Base-by-base conservation (phyloP, 306 rosid species). In the Abrus pulchellus region DNA sequence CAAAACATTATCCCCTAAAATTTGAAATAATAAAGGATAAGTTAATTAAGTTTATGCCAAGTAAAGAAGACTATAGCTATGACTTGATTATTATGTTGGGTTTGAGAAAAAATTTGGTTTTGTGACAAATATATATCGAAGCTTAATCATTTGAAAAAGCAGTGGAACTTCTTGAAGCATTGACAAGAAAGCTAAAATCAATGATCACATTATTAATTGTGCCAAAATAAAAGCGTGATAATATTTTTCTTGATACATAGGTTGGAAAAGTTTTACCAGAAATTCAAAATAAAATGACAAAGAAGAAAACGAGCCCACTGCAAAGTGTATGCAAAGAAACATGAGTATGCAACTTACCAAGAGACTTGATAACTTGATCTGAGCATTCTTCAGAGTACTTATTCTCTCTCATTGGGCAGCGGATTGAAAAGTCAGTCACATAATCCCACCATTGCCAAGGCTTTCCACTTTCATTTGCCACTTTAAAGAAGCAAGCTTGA, bases 381-480 rank as follows among this genome's bases (percentile, higher is more conserved):
- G 99, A 90, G 86, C 99, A 95, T 5, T 91, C 97, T 74, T 84
- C 88, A 1, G 49, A 82, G 80, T 90, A 95, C 83, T 77, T 93
- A 30, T 90, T 82, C 72, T 82, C 86, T 82, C 90, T 93, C 99
- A 95, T 95, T 20, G 99, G 98, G 77, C 99, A 95, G 8, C 99
- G 98, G 55, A 95, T 91, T 20, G 97, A 83, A 69, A 95, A 95
- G 83, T 95, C 99, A 2, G 97, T 90, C 62, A 89, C 96, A 72
- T 93, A 95, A 86, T 93, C 97, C 99, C 99, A 95, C 99, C 99
- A 95, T 75, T 90, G 91, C 99, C 99, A 95, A 9, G 99, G 96
- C 74, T 83, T 93, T 74, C 96, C 92, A 81, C 92, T 89, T 76
- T 91, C 97, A 84, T 95, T 93, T 53, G 96, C 94, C 83, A 91